Base-by-base conservation (phyloP, 2,329 filamentous ascomycete species). In the Fusarium redolens region DNA sequence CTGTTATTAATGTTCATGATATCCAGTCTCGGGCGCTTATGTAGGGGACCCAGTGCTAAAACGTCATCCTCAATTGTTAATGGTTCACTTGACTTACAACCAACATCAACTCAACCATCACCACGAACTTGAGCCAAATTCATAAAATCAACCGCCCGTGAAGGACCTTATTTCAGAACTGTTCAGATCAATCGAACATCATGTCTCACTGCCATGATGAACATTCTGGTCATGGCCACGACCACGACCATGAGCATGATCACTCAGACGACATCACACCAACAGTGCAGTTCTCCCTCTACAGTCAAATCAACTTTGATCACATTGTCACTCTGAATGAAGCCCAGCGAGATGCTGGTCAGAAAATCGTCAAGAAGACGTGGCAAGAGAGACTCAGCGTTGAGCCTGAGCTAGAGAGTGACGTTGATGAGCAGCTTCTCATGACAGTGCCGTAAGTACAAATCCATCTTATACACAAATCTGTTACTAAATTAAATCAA, bases 181-280 rank as follows among this genome's bases (percentile, higher is more conserved):
- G n/a, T 6, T 25, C 11, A 25, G 12, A 52, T 18, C 14, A 48
- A 12, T 17, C 8, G 11, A 4, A 25, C 17, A 71, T 10, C 64
- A 84, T 84, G 83, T 82, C 82, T 44, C 86, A 87, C 78, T 87
- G 86, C 74, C 86, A 87, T 79, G 83, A 87, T 70, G 86, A 88
- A 70, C 86, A 88, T 75, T 79, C 79, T 30, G 79, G 84, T 69
- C 87, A 89, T 71, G 84, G 86, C 71, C 87, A 90, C 74, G 86
- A 85, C 65, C 85, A 91, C 75, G 83, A 87, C 76, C 83, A 87
- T 66, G 88, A 85, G 45, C 95, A 98, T 81, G 95, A 97, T 82
- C 96, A 98, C 84, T 92, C 90, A 51, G 93, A 98, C 85, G 96
- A 98, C 85, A 90, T 97, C 77, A 95, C 93, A 4, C 96, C 96